Evolutionary conservation across 192 early-diverging fungal species (phyloP).

Genomic region (Coemansia sp.): DNA sequence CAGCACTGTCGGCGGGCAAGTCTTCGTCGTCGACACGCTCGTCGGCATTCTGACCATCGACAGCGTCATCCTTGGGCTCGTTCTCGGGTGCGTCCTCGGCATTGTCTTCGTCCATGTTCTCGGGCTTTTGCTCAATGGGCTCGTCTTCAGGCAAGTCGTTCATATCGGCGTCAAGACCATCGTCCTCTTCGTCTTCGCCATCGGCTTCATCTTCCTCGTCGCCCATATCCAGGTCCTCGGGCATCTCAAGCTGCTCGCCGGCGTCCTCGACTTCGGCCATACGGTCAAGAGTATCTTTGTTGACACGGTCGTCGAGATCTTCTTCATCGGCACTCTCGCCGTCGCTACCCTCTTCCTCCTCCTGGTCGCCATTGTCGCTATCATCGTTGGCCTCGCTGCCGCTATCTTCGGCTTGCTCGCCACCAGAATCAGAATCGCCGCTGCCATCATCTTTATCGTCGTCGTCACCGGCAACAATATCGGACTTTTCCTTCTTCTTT

Average conservation of each 20-base stretch:
- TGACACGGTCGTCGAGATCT: constrained; percentile 55
- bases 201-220: constrained; percentile 45
- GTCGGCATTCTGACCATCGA: constrained; percentile 30
- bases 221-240: constrained; percentile 62
- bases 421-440: constrained; percentile 14
- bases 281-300: constrained; percentile 50
- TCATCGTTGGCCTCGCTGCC: constrained; percentile 30
- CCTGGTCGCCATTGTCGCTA: constrained; percentile 32
- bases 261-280: constrained; percentile 58
- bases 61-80: constrained; percentile 24
- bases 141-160: constrained; percentile 58
- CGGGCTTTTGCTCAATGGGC: constrained; percentile 44
- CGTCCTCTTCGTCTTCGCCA: constrained; percentile 41
- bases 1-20: constrained; percentile 15
- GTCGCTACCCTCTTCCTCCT: constrained; percentile 54
- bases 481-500: constrained; percentile 39
- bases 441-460: constrained; percentile 46
- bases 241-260: constrained; percentile 59
- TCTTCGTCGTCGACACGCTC: constrained; percentile 38
- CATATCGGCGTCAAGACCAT: constrained; percentile 57
- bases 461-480: constrained; percentile 56
- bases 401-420: constrained; percentile 15
- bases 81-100: constrained; percentile 23
- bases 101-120: constrained; percentile 48
- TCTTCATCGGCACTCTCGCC: constrained; percentile 58